Base-by-base conservation (phyloP, 805 yeast genomes). In the Yarrowia keelungensis region DNA sequence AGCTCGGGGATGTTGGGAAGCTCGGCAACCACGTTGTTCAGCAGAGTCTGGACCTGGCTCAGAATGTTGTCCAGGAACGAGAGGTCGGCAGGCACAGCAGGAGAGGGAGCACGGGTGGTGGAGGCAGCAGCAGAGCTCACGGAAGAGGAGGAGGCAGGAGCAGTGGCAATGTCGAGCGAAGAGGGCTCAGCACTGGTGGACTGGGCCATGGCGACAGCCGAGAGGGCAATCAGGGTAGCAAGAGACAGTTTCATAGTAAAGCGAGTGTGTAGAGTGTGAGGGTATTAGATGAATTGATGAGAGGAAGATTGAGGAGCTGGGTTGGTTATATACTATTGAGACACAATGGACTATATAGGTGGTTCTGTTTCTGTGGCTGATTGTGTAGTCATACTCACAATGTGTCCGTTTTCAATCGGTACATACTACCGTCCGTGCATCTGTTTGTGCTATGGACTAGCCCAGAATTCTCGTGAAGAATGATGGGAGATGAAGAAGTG, bases 231-330 rank as follows among this genome's bases (percentile, higher is more conserved):
- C 8, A 26, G 12, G 36, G 51, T 26, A 47, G 51, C 51, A 36
- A 47, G n/a, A 47, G 51, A 47, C 35, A 47, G 51, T 9, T 47
- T 47, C 51, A 47, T 47, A 7, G 10, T 46, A 14, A 15, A 47
- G 51, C 51, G 51, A 47, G 51, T 47, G 51, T 47, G 50, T n/a
- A 11, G 19, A 7, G 47, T 16, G 10, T 19, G 19, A 19, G 19
- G 19, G 19, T 26, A 26, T 26, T 26, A 26, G 11, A n/a, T 9
- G 12, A 8, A 3, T 16, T 42, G 16, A 41, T 41, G 43, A 12
- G 43, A 12, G 43, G n/a, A 41, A 7, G 43, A 12, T 12, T 5
- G 32, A 26, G 32, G 32, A 26, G 7, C 32, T 19, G 32, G 32
- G 32, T 26, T 26, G 32, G 7, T 26, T 26, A 26, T 26, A 26